Base-by-base conservation (phyloP, 768 basidiomycete genomes). In the Kwoniella europaea region DNA sequence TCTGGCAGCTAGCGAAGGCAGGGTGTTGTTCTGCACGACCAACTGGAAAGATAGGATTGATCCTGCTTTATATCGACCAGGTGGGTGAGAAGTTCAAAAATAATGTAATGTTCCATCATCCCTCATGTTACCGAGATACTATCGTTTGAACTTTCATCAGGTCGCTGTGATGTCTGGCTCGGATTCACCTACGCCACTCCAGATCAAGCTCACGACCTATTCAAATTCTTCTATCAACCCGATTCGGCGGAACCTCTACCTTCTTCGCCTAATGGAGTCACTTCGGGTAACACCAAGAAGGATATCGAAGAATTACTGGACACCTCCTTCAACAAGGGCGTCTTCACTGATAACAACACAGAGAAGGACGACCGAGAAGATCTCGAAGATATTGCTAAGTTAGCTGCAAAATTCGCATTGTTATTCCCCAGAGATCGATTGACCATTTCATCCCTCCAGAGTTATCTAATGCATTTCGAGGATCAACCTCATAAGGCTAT, bases 401-500 rank as follows among this genome's bases (percentile, higher is more conserved):
- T 92, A 46, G 90, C 91, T 1, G 79, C 80, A 12, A 82, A 82
- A 41, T 93, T 93, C 76, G 86, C 88, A 3, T 85, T 85, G 0
- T 83, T 80, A 12, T 85, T 93, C 22, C 92, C 94, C 0, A 91
- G 93, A 46, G 90, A 91, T 52, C 91, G 92, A 85, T 92, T 94
- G 79, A 92, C 91, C 78, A 91, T 94, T 79, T 93, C 94, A 20
- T 91, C 92, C 67, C 86, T 97, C 65, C 93, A 95, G 85, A 93
- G 92, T 3, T 91, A 88, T 79, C 80, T 92, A 70, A 91, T 93
- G 90, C 82, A 84, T 20, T 88, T 90, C 84, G 91, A 92, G 81
- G 85, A 84, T 6, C 82, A 86, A 4, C 90, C 91, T 0, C 80
- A 84, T 70, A 87, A 86, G 82, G 91, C 90, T 73, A 92, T 94